Evolutionary conservation across 441 rosid genomes (phyloP).

Genomic region (Gossypium aridum): DNA sequence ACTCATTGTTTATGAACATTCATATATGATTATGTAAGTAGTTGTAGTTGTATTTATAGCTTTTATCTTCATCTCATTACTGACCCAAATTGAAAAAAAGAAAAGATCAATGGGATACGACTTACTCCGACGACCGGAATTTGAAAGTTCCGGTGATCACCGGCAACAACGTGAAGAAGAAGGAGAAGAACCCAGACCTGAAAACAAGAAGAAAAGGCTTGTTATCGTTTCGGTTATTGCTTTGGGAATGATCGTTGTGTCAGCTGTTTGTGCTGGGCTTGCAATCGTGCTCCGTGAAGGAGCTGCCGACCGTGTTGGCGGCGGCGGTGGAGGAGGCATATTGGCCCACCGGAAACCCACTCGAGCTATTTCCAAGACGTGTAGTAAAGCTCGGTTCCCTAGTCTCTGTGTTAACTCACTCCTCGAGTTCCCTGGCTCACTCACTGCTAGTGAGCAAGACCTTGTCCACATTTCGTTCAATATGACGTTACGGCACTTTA

Average conservation of each 20-base stretch:
- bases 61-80: background rate
- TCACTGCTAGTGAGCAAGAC: slow-evolving; percentile 50
- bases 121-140: slow-evolving; percentile 40
- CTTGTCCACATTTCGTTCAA: slow-evolving; percentile 89
- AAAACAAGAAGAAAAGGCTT: slow-evolving; percentile 30
- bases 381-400: slow-evolving; percentile 61
- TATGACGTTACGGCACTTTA: slow-evolving; percentile 70
- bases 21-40: background rate
- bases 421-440: slow-evolving; percentile 56
- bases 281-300: slow-evolving; percentile 30
- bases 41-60: background rate
- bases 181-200: background rate
- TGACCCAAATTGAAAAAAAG: background rate
- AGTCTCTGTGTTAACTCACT: slow-evolving; percentile 65
- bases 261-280: slow-evolving; percentile 43
- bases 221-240: slow-evolving; percentile 41
- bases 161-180: background rate
- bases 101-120: slow-evolving; percentile 39
- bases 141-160: slow-evolving; percentile 18
- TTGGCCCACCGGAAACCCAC: slow-evolving; percentile 42
- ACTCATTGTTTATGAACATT: background rate
- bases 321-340: slow-evolving; percentile 1
- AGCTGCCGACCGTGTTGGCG: slow-evolving; percentile 10
- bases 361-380: slow-evolving; percentile 55
- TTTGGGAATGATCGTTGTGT: slow-evolving; percentile 35